Conservation (phyloP, 805 yeast species). For the Wickerhamomyces ciferrii region DNA sequence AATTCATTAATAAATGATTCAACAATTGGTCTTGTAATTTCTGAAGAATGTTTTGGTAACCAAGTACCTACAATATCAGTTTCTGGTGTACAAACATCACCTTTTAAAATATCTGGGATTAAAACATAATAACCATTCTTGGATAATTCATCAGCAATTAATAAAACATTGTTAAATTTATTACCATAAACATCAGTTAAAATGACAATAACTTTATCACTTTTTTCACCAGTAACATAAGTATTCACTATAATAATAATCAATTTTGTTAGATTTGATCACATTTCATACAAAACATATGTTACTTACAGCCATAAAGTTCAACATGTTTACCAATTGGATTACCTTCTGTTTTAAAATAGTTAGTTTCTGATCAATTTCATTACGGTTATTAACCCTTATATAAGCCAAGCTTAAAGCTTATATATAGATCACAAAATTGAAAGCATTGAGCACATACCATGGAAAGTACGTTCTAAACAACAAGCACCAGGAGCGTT, state of each 20-base stretch:
- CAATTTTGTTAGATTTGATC: too few relatives aligned
- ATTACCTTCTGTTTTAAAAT: slow-evolving; percentile 32
- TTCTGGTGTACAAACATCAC: slow-evolving; percentile 33
- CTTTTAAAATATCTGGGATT: slow-evolving; percentile 70
- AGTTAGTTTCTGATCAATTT: not conserved
- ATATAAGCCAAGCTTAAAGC: too few relatives aligned
- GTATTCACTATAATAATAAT: slow-evolving; percentile 22
- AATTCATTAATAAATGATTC: slow-evolving; percentile 41
- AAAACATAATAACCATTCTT: slow-evolving; percentile 57
- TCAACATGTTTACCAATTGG: slow-evolving; percentile 38
- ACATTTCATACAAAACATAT: too few relatives aligned
- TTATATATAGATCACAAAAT: too few relatives aligned
- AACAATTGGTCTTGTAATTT: slow-evolving; percentile 42
- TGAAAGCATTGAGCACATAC: slow-evolving; percentile 1
- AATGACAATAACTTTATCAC: slow-evolving; percentile 50
- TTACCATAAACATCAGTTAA: slow-evolving; percentile 70
- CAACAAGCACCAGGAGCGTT: slow-evolving; percentile 50
- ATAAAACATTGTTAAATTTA: slow-evolving; percentile 46
- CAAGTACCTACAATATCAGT: slow-evolving; percentile 37
- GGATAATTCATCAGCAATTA: slow-evolving; percentile 67
- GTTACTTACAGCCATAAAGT: slow-evolving; percentile 29
- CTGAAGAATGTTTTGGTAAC: slow-evolving; percentile 47
- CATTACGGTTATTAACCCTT: too few relatives aligned
- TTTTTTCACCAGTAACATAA: slow-evolving; percentile 41
- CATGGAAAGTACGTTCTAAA: slow-evolving; percentile 32